phyloP scores from a whole-genome alignment of 106 monocot species.

The Apostasia shenzhenica region DNA sequence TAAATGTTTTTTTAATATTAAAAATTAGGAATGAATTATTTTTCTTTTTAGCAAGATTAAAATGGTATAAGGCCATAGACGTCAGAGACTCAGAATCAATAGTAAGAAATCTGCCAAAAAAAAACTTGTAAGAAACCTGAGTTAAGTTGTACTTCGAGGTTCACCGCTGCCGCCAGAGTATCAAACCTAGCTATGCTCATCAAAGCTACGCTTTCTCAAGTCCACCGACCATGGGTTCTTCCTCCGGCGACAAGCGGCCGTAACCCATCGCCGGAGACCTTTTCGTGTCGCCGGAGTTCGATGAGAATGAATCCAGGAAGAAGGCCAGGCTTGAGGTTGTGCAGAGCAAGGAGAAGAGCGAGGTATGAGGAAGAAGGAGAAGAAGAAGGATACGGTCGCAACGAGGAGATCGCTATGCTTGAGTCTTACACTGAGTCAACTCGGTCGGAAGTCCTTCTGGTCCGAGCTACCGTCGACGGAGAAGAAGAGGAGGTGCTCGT shows the following conservation, averaged over 20 bases:
- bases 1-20: too few species aligned
- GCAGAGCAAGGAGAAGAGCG: slow-evolving; percentile 38
- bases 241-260: background rate
- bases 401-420: slow-evolving; percentile 47
- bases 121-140: too few species aligned
- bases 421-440: slow-evolving; percentile 54
- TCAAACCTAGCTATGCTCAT: background rate
- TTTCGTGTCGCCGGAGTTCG: background rate
- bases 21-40: too few species aligned
- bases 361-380: slow-evolving; percentile 37
- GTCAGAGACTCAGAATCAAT: too few species aligned
- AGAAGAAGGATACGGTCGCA: slow-evolving; percentile 39
- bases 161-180: too few species aligned
- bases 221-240: background rate
- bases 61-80: too few species aligned
- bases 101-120: too few species aligned
- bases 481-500: slow-evolving; percentile 67
- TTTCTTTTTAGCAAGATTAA: too few species aligned
- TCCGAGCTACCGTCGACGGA: slow-evolving; percentile 51
- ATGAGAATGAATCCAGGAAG: background rate
- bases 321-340: background rate
- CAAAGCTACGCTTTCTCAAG: background rate
- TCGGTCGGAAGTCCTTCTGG: slow-evolving; percentile 41
- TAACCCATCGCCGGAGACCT: background rate
- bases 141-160: too few species aligned